Conservation (phyloP, 768 basidiomycete species). For the Xanthoconium purpureum region DNA sequence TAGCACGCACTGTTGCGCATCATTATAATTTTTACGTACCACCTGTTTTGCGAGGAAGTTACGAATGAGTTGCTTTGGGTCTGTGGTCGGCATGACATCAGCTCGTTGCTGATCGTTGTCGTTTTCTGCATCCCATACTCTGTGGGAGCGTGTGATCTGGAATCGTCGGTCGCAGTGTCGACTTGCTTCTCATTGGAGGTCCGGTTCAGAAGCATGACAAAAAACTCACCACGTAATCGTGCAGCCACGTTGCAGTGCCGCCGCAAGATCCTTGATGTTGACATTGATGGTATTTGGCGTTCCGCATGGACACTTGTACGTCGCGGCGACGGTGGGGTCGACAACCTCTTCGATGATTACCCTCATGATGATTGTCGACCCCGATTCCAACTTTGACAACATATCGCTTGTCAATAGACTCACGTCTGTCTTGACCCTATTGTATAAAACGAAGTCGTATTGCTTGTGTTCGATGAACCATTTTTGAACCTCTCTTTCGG, state of each 20-base stretch:
- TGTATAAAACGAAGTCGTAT: conserved; percentile 4
- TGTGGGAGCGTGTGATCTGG: neutral
- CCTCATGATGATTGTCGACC: conserved; percentile 3
- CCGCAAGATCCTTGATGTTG: neutral
- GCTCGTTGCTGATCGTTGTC: neutral
- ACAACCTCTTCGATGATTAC: neutral
- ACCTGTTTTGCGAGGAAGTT: conserved; percentile 1
- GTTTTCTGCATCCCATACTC: rapidly evolving
- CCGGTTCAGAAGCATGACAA: neutral
- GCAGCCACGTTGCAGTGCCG: neutral
- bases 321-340: neutral
- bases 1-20: neutral
- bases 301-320: neutral
- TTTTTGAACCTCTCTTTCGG: neutral
- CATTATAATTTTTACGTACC: neutral
- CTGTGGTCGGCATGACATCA: neutral
- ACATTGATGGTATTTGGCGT: neutral
- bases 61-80: conserved; percentile 1
- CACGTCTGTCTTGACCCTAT: neutral
- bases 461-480: conserved; percentile 4
- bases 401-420: neutral
- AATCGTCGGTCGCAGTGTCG: neutral
- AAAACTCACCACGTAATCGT: conserved; percentile 1
- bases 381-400: neutral
- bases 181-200: neutral